Evolutionary conservation across 163 green algal genomes (phyloP), one percentile per base, ranked within the genome.

Genomic region (Prototheca wickerhamii): DNA sequence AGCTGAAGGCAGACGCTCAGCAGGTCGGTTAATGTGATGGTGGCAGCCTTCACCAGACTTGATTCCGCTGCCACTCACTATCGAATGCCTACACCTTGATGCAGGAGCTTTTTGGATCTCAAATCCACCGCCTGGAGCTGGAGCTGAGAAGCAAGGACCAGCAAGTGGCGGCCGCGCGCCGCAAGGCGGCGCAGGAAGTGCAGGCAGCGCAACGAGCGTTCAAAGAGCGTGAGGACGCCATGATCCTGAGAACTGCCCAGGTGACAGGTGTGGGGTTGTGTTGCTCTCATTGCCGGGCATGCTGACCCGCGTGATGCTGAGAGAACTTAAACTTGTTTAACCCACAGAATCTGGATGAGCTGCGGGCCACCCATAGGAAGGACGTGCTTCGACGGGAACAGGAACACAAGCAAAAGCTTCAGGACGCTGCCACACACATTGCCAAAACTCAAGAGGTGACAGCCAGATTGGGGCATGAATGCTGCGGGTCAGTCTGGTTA

Each of bases 351-450:
- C 55, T 70, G 43, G 42, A 53, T 2, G 33, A 56, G 25, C 56
- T 28, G 18, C 32, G 51, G 42, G 25, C n/a, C 4, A 15, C 56
- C 2, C 18, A 51, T 28, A 33, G 23, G 2, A 43, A 17, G 2
- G 23, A 60, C 25, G 30, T 44, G 46, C 55, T 52, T 4, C n/a
- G 23, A 5, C 12, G 59, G 17, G 30, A 32, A 18, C 21, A 29
- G 33, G 37, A 70, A 32, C 64, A 34, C 55, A 21, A 65, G 33
- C 33, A 49, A 18, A 56, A 63, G 46, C 25, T 26, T 21, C 17
- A 49, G 37, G 6, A 21, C 6, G 51, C 51, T 37, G 53, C n/a
- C n/a, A n/a, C n/a, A n/a, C n/a, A n/a, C n/a, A n/a, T n/a, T n/a
- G n/a, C n/a, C n/a, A n/a, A n/a, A n/a, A n/a, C n/a, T n/a, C n/a